A percentile compares a stretch with the other conserved stretches of the same genome.
phyloP scores from a whole-genome alignment of 371 early-diverging fungal genomes.

The Nematocida ironsii region DNA sequence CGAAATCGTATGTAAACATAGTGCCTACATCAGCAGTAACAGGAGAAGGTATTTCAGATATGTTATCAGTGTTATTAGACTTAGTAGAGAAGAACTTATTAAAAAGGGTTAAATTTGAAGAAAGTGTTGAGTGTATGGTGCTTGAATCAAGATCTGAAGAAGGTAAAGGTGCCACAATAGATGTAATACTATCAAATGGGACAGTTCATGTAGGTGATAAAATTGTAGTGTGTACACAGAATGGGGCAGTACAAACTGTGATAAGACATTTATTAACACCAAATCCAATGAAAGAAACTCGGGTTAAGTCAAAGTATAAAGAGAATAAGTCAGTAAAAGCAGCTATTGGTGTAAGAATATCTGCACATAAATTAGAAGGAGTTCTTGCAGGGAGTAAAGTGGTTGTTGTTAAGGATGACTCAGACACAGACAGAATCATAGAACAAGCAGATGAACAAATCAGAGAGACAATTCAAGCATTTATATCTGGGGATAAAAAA shows the following conservation, averaged over 20 bases:
- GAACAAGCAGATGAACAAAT: conserved; percentile 76
- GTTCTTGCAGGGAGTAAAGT: conserved; percentile 95
- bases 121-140: conserved; percentile 93
- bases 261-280: conserved; percentile 91
- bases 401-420: conserved; percentile 75
- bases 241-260: conserved; percentile 90
- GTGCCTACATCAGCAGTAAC: conserved; percentile 97
- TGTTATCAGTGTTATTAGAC: conserved; percentile 83
- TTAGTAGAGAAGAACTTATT: conserved; percentile 91
- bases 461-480: conserved; percentile 50
- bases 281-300: conserved; percentile 92
- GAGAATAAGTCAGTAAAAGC: conserved; percentile 95
- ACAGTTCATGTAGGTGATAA: conserved; percentile 90
- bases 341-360: conserved; percentile 91
- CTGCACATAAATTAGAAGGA: conserved; percentile 88
- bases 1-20: conserved; percentile 86
- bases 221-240: conserved; percentile 88
- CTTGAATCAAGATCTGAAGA: conserved; percentile 99
- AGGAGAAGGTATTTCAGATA: conserved; percentile 97
- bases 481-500: conserved; percentile 57
- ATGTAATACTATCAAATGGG: conserved; percentile 96
- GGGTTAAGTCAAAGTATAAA: conserved; percentile 78
- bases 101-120: conserved; percentile 85
- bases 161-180: conserved; percentile 95
- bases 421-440: conserved; percentile 87